Evolutionary conservation across 108 stramenopile genomes (phyloP).

Genomic region (Conticribra weissflogii): DNA sequence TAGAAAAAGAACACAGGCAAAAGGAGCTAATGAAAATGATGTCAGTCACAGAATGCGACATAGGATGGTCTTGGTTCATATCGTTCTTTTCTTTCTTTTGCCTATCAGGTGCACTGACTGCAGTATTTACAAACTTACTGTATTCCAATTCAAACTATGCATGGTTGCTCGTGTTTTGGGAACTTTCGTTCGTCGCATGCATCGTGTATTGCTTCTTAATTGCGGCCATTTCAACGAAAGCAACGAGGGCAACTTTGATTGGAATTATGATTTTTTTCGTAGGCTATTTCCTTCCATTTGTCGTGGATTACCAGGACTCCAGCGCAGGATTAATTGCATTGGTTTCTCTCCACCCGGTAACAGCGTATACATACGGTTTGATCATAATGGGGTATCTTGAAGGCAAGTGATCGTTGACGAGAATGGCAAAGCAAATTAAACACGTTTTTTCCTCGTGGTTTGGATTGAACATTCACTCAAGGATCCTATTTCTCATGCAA

Average conservation of each 20-base stretch:
- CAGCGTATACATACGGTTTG: conserved; percentile 75
- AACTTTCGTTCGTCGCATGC: conserved; percentile 38
- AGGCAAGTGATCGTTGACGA: too few relatives aligned
- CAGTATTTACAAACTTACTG: conserved; percentile 53
- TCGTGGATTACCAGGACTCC: conserved; percentile 53
- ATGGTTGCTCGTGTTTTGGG: conserved; percentile 73
- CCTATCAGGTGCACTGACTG: conserved; percentile 48
- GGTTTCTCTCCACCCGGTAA: conserved; percentile 78
- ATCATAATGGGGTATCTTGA: conserved; percentile 81
- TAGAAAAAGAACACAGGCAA: conserved; percentile 80
- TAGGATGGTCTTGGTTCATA: conserved; percentile 73
- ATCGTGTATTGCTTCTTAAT: conserved; percentile 65
- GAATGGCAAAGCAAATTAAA: too few relatives aligned
- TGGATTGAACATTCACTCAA: too few relatives aligned
- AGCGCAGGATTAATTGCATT: conserved; percentile 38
- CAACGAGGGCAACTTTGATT: conserved; percentile 74
- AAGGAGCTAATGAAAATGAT: conserved; percentile 93
- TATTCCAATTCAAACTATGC: conserved; percentile 53
- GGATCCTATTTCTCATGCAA: too few relatives aligned
- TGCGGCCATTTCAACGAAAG: conserved; percentile 65
- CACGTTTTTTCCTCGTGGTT: too few relatives aligned
- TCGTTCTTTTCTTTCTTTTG: conserved; percentile 64
- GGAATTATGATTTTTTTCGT: conserved; percentile 79
- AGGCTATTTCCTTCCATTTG: conserved; percentile 73
- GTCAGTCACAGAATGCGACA: conserved; percentile 71